phyloP scores from a whole-genome alignment of 2,329 filamentous ascomycete genomes.

The Metarhizium guizhouense region DNA sequence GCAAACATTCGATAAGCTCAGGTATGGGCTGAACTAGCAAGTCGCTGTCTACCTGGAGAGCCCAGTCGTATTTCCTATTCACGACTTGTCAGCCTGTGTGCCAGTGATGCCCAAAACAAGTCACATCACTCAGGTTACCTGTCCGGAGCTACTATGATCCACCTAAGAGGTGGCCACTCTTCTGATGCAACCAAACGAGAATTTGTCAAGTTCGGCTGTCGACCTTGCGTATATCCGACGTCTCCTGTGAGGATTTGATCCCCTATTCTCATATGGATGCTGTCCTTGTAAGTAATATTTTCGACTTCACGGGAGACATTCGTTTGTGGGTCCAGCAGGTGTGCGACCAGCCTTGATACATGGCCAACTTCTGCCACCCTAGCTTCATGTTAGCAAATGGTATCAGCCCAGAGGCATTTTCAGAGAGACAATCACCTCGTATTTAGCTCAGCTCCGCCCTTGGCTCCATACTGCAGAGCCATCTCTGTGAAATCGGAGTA shows the following conservation, averaged over 20 bases:
- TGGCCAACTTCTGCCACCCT: constrained; percentile 6
- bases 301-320: constrained; percentile 9
- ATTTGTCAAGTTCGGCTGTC: constrained; percentile 14
- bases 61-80: constrained; percentile 25
- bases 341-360: constrained; percentile 5
- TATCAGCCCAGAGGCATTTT: background rate
- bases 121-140: constrained; percentile 16
- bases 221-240: constrained; percentile 2
- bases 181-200: constrained; percentile 13
- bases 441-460: constrained; percentile 20
- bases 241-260: constrained; percentile 15
- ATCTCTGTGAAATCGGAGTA: constrained; percentile 16
- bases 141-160: constrained; percentile 25
- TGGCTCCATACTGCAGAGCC: constrained; percentile 17
- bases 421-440: constrained; percentile 13
- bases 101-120: background rate
- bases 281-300: constrained; percentile 10
- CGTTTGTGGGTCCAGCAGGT: constrained; percentile 3
- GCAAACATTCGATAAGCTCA: constrained; percentile 10
- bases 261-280: constrained; percentile 9
- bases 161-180: constrained; percentile 17
- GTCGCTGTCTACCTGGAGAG: constrained; percentile 19
- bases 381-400: background rate
- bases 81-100: background rate
- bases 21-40: constrained; percentile 11